These are phyloP conservation scores for Tricladium varicosporioides DNA, from an alignment of 2,329 filamentous ascomycete genomes.

Conservation along the genomic window DNA sequence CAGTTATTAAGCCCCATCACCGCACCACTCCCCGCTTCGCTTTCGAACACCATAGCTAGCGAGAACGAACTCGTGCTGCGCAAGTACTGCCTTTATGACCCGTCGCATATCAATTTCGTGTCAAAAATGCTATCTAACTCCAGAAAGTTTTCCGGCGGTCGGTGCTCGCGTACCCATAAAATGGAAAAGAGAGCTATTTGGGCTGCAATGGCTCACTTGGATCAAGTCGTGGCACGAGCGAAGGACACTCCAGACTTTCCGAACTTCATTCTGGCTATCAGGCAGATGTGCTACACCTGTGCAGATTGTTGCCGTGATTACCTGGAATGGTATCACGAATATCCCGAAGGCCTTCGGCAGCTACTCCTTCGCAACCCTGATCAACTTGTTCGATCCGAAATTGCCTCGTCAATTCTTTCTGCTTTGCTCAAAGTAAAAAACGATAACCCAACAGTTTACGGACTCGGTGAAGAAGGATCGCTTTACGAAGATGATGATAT, in stretches of 20 bases:
- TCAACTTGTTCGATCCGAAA: constrained; percentile 50
- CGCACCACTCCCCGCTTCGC: constrained; percentile 42
- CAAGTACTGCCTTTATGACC: constrained; percentile 77
- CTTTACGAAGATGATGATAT: constrained; percentile 30
- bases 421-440: constrained; percentile 53
- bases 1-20: constrained; percentile 42
- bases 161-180: constrained; percentile 48
- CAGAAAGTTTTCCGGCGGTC: constrained; percentile 45
- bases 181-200: constrained; percentile 51
- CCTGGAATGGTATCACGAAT: constrained; percentile 58
- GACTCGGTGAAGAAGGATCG: constrained; percentile 31
- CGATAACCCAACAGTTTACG: constrained; percentile 47
- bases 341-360: constrained; percentile 58
- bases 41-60: constrained; percentile 59
- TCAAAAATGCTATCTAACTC: constrained; percentile 58
- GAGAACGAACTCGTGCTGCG: constrained; percentile 75
- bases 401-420: constrained; percentile 49
- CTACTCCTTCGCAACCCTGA: constrained; percentile 63
- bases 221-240: constrained; percentile 70
- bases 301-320: constrained; percentile 56
- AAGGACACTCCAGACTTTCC: constrained; percentile 67
- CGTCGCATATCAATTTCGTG: constrained; percentile 66
- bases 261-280: constrained; percentile 50
- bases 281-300: constrained; percentile 48
- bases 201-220: constrained; percentile 63